Evolutionary conservation across 257 asterid species (phyloP), one percentile per base, ranked within the genome.

Genomic region (Rubia yunnanensis): DNA sequence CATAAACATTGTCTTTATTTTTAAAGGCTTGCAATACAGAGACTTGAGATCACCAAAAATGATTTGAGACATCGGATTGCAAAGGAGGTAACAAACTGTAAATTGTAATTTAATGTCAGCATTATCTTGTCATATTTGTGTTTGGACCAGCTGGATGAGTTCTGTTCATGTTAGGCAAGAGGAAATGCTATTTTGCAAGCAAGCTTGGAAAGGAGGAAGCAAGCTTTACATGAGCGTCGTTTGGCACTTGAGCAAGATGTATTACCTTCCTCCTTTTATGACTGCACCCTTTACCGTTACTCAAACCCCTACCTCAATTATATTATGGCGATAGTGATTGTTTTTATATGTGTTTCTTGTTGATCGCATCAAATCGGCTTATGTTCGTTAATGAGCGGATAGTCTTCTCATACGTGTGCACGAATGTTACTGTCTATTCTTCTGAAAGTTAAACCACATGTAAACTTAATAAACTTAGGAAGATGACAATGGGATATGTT

Each of bases 161-260:
- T 60, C 72, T 70, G 60, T 65, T 59, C 65, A 46, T 75, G 44
- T 70, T 66, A 91, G 98, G 95, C 96, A 64, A 88, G 91, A 79
- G 96, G 95, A 71, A 91, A 91, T 77, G 98, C 96, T 49, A 91
- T 91, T 71, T 74, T 91, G 80, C 96, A 91, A 81, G 96, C 98
- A 70, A 91, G 98, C 81, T 80, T 91, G 83, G 96, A 91, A 81
- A 85, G 96, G 76, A 77, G 98, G 83, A 91, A 91, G 78, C 96
- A 88, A 80, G 96, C 96, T 70, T 82, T 91, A 86, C 95, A 84
- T 66, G 96, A 91, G 81, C 95, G 95, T 7, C 95, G 91, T 46
- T 82, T 91, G 81, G 89, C 95, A 24, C 98, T 91, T 61, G 98
- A 91, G 82, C 98, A 91, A 79, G 98, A 91, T 83, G 98, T 91